Base-by-base conservation (phyloP, 106 monocot genomes). In the Acorus calamus region DNA sequence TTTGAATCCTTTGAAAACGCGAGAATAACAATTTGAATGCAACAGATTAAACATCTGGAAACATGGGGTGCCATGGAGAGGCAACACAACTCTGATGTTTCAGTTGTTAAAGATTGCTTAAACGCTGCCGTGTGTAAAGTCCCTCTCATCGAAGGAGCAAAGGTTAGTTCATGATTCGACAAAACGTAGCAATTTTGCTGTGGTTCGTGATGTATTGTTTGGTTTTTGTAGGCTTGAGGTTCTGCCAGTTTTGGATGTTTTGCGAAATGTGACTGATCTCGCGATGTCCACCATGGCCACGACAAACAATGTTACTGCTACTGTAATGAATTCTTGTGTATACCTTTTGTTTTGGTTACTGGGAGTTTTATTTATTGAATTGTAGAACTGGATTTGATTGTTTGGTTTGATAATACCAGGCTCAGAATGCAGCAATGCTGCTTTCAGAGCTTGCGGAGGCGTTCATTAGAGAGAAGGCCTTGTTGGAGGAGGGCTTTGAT, bases 101-200 rank as follows among this genome's bases (percentile, higher is more conserved):
- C 71, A 5, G 61, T 64, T 0, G 78, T 75, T 44, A 61, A 61
- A 8, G 61, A 52, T 44, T 72, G 78, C 52, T 60, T 78, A 44
- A 68, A 75, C 28, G 66, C 78, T 13, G 75, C 65, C 2, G 75
- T 83, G 4, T 72, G 56, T 14, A 75, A 64, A 53, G 28, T 78
- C 4, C 83, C 83, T 8, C 55, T 83, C n/a, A 60, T 64, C 7
- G 72, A 78, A 63, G 74, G 63, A 53, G 83, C 78, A 45, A 72
- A 75, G 75, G 78, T 75, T 45, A 4, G 12, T 53, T 2, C 44
- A 52, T 11, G 47, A 28, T 28, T 28, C 1, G 2, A 11, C 44
- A 2, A 7, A 45, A 3, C n/a, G 53, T 52, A 6, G 8, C n/a
- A 14, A 4, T 46, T 10, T 12, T 11, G 43, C 46, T 28, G 7